phyloP scores from a whole-genome alignment of 257 asterid genomes.

The Nyctanthes arbortristis region DNA sequence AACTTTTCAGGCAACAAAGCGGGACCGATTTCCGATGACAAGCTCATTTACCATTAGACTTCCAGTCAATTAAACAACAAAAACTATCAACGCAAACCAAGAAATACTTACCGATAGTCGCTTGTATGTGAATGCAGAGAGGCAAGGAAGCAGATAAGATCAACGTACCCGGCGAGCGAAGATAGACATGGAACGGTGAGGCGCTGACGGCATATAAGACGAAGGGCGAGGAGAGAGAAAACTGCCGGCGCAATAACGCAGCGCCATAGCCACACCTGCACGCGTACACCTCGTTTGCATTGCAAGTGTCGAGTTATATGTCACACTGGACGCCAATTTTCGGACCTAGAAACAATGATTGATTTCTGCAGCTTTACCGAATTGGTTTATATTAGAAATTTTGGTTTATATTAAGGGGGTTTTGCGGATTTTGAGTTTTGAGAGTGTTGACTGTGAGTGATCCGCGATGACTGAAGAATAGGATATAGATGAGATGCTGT shows the following conservation, averaged over 20 bases:
- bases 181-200: slow-evolving; percentile 18
- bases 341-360: not conserved
- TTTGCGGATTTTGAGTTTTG: too few relatives aligned
- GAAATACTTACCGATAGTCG: not conserved
- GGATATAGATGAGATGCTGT: too few relatives aligned
- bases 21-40: not conserved
- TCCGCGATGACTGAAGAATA: too few relatives aligned
- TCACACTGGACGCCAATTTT: not conserved
- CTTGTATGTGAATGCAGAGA: not conserved
- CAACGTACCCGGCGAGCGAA: slow-evolving; percentile 41
- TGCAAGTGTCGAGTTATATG: slow-evolving; percentile 24
- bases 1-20: not conserved
- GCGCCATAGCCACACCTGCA: slow-evolving; percentile 26
- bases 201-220: slow-evolving; percentile 15
- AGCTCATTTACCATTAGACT: slow-evolving; percentile 2
- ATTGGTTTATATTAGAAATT: too few relatives aligned
- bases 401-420: too few relatives aligned
- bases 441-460: too few relatives aligned
- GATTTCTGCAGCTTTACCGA: too few relatives aligned
- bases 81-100: not conserved
- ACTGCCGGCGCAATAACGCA: slow-evolving; percentile 30
- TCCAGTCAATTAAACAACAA: not conserved
- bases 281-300: slow-evolving; percentile 41
- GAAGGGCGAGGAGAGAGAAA: slow-evolving; percentile 31
- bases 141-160: slow-evolving; percentile 10